These are phyloP conservation scores for Aspergillus pseudoterreus DNA, from an alignment of 2,329 filamentous ascomycete species.

Conservation along the genomic window DNA sequence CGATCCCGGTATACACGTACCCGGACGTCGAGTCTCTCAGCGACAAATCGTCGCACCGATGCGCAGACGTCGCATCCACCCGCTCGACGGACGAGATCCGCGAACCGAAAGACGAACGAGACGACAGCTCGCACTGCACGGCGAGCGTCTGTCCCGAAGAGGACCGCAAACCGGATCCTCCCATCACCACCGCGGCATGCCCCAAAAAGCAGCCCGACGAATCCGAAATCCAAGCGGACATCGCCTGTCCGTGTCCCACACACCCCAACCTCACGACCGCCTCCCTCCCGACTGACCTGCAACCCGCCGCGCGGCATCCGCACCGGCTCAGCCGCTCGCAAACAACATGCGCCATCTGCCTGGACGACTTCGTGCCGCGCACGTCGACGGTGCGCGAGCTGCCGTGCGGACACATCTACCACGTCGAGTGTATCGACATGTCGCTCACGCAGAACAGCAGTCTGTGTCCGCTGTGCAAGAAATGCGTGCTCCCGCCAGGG, in stretches of 20 bases:
- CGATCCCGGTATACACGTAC: constrained; percentile 77
- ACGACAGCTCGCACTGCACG: too few species aligned
- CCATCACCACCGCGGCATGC: neutral
- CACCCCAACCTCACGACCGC: neutral
- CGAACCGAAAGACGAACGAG: neutral
- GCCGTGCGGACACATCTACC: constrained; percentile 88
- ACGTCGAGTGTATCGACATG: constrained; percentile 84
- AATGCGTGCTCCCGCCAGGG: constrained; percentile 69
- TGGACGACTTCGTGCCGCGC: constrained; percentile 71
- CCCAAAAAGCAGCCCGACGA: neutral
- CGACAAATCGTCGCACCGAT: neutral
- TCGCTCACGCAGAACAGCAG: constrained; percentile 77
- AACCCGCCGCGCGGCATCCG: neutral
- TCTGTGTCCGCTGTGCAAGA: constrained; percentile 87
- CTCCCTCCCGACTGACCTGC: neutral
- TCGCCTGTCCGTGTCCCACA: neutral
- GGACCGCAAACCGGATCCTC: neutral
- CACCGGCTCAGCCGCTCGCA: constrained; percentile 57
- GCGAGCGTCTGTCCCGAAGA: neutral
- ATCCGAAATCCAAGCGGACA: neutral
- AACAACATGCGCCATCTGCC: constrained; percentile 83
- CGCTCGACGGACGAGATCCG: neutral
- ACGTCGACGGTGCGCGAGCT: constrained; percentile 76
- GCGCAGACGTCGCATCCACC: neutral
- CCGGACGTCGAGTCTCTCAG: constrained; percentile 32